Percentiles rank a stretch among this genome's conserved stretches.
Evolutionary conservation across 805 yeast species (phyloP).

Genomic region (Wickerhamomyces ciferrii): DNA sequence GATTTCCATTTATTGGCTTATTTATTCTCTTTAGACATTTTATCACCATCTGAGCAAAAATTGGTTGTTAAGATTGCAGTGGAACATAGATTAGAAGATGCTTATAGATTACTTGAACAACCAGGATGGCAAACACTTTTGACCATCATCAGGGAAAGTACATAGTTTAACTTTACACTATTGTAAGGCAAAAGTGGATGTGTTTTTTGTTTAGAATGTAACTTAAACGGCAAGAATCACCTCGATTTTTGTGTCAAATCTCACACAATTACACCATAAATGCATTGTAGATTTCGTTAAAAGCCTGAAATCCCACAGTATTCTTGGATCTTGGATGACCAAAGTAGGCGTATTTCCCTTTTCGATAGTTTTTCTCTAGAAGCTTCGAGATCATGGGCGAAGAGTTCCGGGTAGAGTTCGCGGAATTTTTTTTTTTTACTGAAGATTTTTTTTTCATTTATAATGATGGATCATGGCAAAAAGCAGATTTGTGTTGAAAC

Average conservation of each 20-base stretch:
- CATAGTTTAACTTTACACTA: constrained; percentile 5
- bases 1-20: constrained; percentile 77
- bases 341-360: background rate
- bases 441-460: background rate
- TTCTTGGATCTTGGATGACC: background rate
- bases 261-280: background rate
- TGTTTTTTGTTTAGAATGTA: background rate
- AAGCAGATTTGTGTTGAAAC: background rate
- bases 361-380: constrained; percentile 1
- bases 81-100: constrained; percentile 35
- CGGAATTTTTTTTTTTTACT: constrained; percentile 1
- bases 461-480: background rate
- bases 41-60: constrained; percentile 49
- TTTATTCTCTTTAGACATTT: constrained; percentile 48
- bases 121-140: constrained; percentile 83
- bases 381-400: constrained; percentile 3
- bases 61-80: constrained; percentile 44
- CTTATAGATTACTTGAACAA: constrained; percentile 44
- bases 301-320: background rate
- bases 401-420: background rate
- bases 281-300: background rate
- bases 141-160: constrained; percentile 40
- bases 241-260: background rate
- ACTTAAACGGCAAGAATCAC: background rate
- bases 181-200: background rate